phyloP scores from a whole-genome alignment of 2,329 filamentous ascomycete genomes.

The Ilyonectria robusta region DNA sequence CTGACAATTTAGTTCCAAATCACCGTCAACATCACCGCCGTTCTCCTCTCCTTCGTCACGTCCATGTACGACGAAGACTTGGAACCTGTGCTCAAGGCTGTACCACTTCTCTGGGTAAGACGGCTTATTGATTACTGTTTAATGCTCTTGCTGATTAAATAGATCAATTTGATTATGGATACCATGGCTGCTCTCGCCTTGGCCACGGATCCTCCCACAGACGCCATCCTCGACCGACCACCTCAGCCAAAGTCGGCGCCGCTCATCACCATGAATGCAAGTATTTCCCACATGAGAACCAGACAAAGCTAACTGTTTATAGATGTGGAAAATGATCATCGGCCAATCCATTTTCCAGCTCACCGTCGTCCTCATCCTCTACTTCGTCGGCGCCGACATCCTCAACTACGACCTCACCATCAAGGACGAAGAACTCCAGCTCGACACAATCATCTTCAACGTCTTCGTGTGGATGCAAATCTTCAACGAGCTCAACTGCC shows the following conservation, averaged over 20 bases:
- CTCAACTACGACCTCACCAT: slow-evolving; percentile 61
- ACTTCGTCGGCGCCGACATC: slow-evolving; percentile 69
- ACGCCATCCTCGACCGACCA: slow-evolving; percentile 64
- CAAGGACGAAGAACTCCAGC: slow-evolving; percentile 45
- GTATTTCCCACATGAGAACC: neutral
- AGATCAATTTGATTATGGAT: slow-evolving; percentile 75
- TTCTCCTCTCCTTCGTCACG: slow-evolving; percentile 74
- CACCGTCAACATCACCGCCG: slow-evolving; percentile 78
- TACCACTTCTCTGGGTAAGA: slow-evolving; percentile 75
- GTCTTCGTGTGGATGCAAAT: slow-evolving; percentile 80
- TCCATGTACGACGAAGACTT: slow-evolving; percentile 69
- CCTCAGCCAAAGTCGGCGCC: slow-evolving; percentile 73
- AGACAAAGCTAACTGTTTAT: neutral
- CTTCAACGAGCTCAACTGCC: slow-evolving; percentile 77
- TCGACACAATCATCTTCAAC: slow-evolving; percentile 75
- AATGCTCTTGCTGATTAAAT: neutral
- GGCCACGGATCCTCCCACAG: slow-evolving; percentile 60
- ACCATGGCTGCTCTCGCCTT: slow-evolving; percentile 77
- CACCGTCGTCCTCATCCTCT: slow-evolving; percentile 64
- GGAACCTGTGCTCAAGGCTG: slow-evolving; percentile 73
- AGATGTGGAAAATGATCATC: slow-evolving; percentile 92
- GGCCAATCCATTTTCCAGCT: slow-evolving; percentile 86
- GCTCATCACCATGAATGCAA: slow-evolving; percentile 73
- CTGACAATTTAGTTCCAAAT: slow-evolving; percentile 67
- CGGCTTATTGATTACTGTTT: neutral